Percentiles rank a stretch among this genome's conserved stretches.
These are phyloP conservation scores for Mitragyna speciosa DNA, from an alignment of 257 asterid genomes.

Conservation along the genomic window DNA sequence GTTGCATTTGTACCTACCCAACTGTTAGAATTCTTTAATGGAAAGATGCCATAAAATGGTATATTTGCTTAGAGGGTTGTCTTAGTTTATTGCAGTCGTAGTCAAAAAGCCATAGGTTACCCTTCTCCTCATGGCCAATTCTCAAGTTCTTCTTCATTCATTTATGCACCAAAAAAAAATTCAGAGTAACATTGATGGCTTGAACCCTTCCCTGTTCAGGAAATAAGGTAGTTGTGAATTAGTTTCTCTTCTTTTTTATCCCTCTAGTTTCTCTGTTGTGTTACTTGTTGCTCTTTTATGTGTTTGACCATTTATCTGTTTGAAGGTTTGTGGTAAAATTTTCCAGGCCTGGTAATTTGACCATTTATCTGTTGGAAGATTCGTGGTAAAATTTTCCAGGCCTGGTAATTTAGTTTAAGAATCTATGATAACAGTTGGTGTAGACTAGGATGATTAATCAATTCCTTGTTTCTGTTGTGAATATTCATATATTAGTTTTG, in stretches of 20 bases:
- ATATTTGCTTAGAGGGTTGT: slow-evolving; percentile 16
- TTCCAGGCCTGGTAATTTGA: slow-evolving; percentile 1
- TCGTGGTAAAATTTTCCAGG: background rate
- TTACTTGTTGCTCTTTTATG: background rate
- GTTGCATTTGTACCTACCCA: slow-evolving; percentile 54
- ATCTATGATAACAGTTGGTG: background rate
- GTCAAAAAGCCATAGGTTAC: slow-evolving; percentile 34
- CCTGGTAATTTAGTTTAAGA: background rate
- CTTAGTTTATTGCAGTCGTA: slow-evolving; percentile 27
- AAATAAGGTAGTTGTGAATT: slow-evolving; percentile 29
- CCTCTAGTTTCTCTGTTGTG: background rate
- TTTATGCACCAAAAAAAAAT: slow-evolving; percentile 20
- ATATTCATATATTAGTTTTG: background rate
- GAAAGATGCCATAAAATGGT: slow-evolving; percentile 24
- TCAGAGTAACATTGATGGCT: slow-evolving; percentile 35
- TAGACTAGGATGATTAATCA: background rate
- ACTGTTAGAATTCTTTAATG: slow-evolving; percentile 24
- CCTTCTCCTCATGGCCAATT: slow-evolving; percentile 27
- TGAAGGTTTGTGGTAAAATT: background rate
- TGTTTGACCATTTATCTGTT: background rate
- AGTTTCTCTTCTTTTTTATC: slow-evolving; percentile 7
- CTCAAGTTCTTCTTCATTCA: slow-evolving; percentile 12
- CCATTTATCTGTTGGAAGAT: background rate
- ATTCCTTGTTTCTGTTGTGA: background rate
- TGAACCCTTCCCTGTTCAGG: slow-evolving; percentile 22